phyloP scores from a whole-genome alignment of 225 moss, liverwort and hornwort species.

The Bryum argenteum region DNA sequence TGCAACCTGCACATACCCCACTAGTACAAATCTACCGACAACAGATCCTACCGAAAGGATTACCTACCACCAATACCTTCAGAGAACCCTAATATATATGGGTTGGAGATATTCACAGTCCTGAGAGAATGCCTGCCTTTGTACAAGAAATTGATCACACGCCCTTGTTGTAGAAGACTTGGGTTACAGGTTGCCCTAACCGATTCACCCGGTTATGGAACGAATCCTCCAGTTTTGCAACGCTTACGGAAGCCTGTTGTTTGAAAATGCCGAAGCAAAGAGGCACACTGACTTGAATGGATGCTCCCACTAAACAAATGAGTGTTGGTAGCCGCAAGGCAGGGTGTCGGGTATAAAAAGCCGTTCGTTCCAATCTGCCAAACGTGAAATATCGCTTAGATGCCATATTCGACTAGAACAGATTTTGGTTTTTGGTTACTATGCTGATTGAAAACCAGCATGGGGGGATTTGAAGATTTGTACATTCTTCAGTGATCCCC shows the following conservation, averaged over 20 bases:
- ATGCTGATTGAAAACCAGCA: no score
- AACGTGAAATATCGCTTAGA: conserved; percentile 8
- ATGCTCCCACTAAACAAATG: conserved; percentile 82
- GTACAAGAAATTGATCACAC: conserved; percentile 37
- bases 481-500: no score
- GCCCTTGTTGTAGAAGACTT: conserved; percentile 91
- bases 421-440: no score
- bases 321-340: conserved; percentile 76
- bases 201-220: conserved; percentile 71
- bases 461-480: no score
- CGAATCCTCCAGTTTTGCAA: conserved; percentile 69
- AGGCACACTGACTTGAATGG: conserved; percentile 90
- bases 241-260: conserved; percentile 77
- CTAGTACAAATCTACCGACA: background rate
- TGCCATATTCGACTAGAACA: no score
- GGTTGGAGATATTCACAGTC: background rate
- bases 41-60: background rate
- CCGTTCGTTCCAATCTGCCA: conserved; percentile 75
- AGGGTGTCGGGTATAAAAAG: conserved; percentile 62
- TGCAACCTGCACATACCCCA: conserved; percentile 1
- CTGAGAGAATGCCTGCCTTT: background rate
- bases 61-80: background rate
- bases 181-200: conserved; percentile 74
- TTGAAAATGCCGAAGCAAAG: conserved; percentile 87
- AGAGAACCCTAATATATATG: no score